phyloP scores from a whole-genome alignment of 345 rosid species.

The Cochlearia excelsa region DNA sequence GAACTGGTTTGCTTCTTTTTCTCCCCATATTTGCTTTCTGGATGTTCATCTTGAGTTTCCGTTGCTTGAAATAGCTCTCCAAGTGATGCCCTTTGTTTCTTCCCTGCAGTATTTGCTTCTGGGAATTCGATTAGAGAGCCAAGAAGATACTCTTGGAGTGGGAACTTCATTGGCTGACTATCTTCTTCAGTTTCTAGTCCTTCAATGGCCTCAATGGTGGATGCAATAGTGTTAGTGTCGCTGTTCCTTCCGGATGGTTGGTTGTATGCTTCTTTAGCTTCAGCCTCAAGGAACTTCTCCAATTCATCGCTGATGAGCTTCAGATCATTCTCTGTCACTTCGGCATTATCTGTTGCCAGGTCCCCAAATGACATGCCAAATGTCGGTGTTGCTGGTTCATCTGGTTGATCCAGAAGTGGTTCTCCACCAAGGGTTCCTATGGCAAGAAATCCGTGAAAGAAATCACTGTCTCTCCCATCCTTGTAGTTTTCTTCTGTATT shows the following conservation, averaged over 20 bases:
- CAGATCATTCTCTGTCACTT: slow-evolving; percentile 65
- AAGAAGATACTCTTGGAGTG: slow-evolving; percentile 83
- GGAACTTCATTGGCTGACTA: slow-evolving; percentile 44
- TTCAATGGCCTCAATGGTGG: slow-evolving; percentile 49
- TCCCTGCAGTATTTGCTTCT: slow-evolving; percentile 46
- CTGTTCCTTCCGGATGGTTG: slow-evolving; percentile 68
- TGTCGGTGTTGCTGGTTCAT: slow-evolving; percentile 72
- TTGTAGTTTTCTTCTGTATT: slow-evolving; percentile 31
- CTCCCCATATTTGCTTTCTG: slow-evolving; percentile 37
- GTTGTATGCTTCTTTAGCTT: slow-evolving; percentile 59
- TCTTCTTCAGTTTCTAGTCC: slow-evolving; percentile 44
- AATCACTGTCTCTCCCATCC: slow-evolving; percentile 49
- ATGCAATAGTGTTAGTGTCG: slow-evolving; percentile 56
- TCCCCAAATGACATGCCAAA: slow-evolving; percentile 52
- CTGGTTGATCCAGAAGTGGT: slow-evolving; percentile 39
- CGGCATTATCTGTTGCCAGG: slow-evolving; percentile 38
- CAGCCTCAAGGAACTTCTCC: slow-evolving; percentile 78
- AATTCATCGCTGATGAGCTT: slow-evolving; percentile 56
- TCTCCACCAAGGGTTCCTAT: slow-evolving; percentile 87
- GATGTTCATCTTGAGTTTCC: slow-evolving; percentile 44
- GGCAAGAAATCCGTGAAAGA: slow-evolving; percentile 76
- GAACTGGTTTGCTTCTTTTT: slow-evolving; percentile 45
- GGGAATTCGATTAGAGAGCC: slow-evolving; percentile 59
- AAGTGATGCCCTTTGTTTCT: slow-evolving; percentile 67
- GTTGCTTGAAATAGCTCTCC: slow-evolving; percentile 63